Evolutionary conservation across 176 grass and related monocot species (phyloP).

Genomic region (Puccinellia tenuiflora): DNA sequence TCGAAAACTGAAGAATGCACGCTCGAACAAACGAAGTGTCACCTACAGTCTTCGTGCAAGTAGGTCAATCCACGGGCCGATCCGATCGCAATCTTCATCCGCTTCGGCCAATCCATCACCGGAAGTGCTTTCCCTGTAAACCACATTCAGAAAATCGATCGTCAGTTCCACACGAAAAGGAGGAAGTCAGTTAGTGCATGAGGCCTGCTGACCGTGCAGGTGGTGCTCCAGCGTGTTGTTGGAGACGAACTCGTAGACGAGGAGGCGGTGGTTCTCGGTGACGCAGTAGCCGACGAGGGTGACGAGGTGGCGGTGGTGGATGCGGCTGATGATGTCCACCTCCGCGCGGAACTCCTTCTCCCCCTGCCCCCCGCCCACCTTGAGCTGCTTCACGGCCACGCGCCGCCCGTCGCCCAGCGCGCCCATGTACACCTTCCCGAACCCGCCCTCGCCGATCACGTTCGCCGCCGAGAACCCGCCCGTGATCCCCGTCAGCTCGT

Average conservation of each 20-base stretch:
- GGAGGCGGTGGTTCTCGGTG: constrained; percentile 49
- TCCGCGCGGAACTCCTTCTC: constrained; percentile 68
- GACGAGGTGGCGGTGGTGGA: constrained; percentile 89
- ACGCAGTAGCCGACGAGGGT: constrained; percentile 70
- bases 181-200: too few relatives aligned
- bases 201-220: too few relatives aligned
- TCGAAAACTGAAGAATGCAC: too few relatives aligned
- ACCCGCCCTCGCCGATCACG: constrained; percentile 63
- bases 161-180: too few relatives aligned
- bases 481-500: constrained; percentile 44
- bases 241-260: constrained; percentile 82
- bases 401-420: constrained; percentile 46
- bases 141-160: background rate
- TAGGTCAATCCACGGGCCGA: constrained; percentile 77
- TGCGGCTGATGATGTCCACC: constrained; percentile 83
- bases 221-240: constrained; percentile 69
- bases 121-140: constrained; percentile 33
- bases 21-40: background rate
- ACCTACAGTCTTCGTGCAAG: constrained; percentile 91
- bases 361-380: constrained; percentile 54
- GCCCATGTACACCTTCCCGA: constrained; percentile 61
- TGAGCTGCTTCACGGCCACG: constrained; percentile 88
- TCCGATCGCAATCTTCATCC: constrained; percentile 79
- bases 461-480: constrained; percentile 41
- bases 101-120: constrained; percentile 66